phyloP scores from a whole-genome alignment of 305 asterid genomes.

The Fraxinus sp. region DNA sequence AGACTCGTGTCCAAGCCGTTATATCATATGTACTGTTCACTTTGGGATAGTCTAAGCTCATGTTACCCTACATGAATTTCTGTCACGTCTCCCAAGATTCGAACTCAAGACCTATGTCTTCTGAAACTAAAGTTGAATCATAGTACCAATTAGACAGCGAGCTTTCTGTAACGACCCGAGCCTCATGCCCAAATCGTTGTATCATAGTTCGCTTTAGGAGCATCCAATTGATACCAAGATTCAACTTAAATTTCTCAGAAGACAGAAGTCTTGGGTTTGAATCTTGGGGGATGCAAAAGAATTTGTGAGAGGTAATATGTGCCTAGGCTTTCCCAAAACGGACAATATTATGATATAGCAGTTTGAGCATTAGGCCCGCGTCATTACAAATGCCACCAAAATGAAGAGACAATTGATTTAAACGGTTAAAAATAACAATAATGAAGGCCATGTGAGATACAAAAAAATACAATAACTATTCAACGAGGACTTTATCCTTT shows the following conservation, averaged over 20 bases:
- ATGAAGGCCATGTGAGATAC: neutral
- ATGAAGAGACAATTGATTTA: neutral
- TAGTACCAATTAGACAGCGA: neutral
- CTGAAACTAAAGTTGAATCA: neutral
- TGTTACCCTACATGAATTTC: neutral
- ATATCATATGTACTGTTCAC: neutral
- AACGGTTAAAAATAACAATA: neutral
- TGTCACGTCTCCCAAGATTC: neutral
- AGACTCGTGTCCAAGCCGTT: neutral
- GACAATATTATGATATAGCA: neutral
- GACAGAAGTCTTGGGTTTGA: neutral
- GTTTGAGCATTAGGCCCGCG: neutral
- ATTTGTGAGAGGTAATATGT: neutral
- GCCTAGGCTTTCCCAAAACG: neutral
- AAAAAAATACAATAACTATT: neutral
- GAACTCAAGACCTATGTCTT: neutral
- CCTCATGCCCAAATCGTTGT: neutral
- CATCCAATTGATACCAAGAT: neutral
- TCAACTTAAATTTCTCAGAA: neutral
- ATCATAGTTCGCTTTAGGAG: neutral
- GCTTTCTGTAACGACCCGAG: neutral
- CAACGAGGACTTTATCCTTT: conserved; percentile 5
- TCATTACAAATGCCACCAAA: neutral
- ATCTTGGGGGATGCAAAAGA: neutral
- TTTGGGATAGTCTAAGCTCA: neutral